phyloP scores from a whole-genome alignment of 495 filamentous ascomycete genomes.

The Penicillium desertorum region DNA sequence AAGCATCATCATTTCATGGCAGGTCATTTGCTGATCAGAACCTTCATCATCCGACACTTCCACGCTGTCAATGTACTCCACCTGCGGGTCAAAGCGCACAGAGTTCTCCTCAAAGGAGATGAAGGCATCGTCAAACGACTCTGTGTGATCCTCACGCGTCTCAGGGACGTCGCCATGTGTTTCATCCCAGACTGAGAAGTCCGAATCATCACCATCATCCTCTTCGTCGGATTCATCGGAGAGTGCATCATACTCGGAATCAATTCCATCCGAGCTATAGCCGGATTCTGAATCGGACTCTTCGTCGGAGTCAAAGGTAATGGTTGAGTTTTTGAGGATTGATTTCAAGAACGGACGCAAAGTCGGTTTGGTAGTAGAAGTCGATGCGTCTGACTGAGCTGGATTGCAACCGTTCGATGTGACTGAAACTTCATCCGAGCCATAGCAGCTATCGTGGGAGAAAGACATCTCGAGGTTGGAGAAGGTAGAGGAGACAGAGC shows the following conservation, averaged over 20 bases:
- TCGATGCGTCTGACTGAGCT: slow-evolving; percentile 24
- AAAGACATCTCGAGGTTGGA: slow-evolving; percentile 44
- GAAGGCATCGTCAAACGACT: slow-evolving; percentile 44
- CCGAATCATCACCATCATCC: slow-evolving; percentile 37
- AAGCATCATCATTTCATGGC: slow-evolving; percentile 47
- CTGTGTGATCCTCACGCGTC: slow-evolving; percentile 34
- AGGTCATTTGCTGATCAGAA: slow-evolving; percentile 35
- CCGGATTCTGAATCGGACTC: slow-evolving; percentile 43
- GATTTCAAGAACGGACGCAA: slow-evolving; percentile 39
- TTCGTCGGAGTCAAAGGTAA: slow-evolving; percentile 23
- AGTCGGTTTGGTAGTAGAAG: slow-evolving; percentile 20
- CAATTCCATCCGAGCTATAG: slow-evolving; percentile 44
- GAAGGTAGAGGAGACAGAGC: slow-evolving; percentile 45
- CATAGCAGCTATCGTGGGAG: slow-evolving; percentile 49
- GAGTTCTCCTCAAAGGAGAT: slow-evolving; percentile 39
- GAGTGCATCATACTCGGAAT: slow-evolving; percentile 35
- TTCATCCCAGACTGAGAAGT: slow-evolving; percentile 41
- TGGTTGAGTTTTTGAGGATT: slow-evolving; percentile 42
- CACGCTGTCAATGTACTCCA: slow-evolving; percentile 41
- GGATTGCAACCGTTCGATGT: slow-evolving; percentile 33
- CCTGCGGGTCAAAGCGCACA: slow-evolving; percentile 41
- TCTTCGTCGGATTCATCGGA: slow-evolving; percentile 32
- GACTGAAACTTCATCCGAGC: slow-evolving; percentile 46
- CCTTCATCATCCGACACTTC: slow-evolving; percentile 30
- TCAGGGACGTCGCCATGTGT: slow-evolving; percentile 34